Evolutionary conservation across 148 eudicot species (phyloP), one percentile per base, ranked within the genome.

Genomic region (Camellia lanceoleosa): DNA sequence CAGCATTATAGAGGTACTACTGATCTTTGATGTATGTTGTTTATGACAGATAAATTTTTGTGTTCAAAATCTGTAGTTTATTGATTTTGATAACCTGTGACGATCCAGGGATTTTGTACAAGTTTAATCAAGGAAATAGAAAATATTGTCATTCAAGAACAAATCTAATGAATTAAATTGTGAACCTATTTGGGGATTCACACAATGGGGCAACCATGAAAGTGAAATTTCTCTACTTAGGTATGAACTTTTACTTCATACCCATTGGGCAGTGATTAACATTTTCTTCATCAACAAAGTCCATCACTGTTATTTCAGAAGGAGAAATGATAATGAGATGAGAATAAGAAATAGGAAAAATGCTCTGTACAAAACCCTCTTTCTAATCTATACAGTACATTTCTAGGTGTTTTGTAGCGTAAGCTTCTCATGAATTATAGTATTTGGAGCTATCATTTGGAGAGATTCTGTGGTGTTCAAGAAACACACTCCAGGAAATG

Each of bases 1-100:
- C 56, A 84, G 80, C 78, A 82, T 85, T 68, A 69, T 83, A 38
- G 92, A 92, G 93, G 97, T 91, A 82, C 16, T 30, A 55, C 46
- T 58, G 5, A 42, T 41, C 14, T 73, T 44, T 71, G 51, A 23
- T 23, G 30, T 23, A 23, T 23, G 30, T 23, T 23, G 30, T 19
- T 5, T 3, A 23, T 44, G 13, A 38, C 59, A 74, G 23, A 58
- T 18, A 58, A 58, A 41, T 44, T 23, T 2, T 7, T 2, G 13
- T 60, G 63, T 64, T 64, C 1, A 5, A 64, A 3, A 1, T 64
- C 1, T 23, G 12, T 64, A 7, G 42, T 23, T 5, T 64, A 12
- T 19, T 64, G 68, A 64, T 64, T 64, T 42, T 43, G 6, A 10
- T 41, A 66, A 15, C 46, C 15, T 5, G 5, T 66, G 70, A 66